Conservation (phyloP, 2,329 filamentous ascomycete genomes). For the Colletotrichum plurivorum region DNA sequence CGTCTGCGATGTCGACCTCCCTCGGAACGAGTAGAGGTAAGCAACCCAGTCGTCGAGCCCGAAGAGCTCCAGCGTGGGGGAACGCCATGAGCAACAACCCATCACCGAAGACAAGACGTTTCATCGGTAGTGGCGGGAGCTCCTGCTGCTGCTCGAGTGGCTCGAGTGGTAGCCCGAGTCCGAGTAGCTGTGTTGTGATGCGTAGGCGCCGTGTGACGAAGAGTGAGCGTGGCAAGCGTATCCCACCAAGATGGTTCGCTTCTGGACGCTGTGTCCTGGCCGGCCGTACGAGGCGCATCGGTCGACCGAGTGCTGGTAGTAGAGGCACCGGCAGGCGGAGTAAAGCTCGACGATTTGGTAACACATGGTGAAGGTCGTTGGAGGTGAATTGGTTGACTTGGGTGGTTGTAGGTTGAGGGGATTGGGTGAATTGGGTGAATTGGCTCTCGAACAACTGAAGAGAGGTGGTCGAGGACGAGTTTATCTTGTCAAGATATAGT, state of each 20-base stretch:
- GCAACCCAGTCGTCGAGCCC: constrained; percentile 61
- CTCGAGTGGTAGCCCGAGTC: constrained; percentile 70
- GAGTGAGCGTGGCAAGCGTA: constrained; percentile 79
- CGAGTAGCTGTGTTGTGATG: constrained; percentile 60
- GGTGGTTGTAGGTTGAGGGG: not conserved
- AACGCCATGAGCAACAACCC: constrained; percentile 59
- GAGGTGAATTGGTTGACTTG: not conserved
- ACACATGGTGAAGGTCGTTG: constrained; percentile 74
- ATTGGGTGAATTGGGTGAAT: not conserved
- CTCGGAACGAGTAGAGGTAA: constrained; percentile 64
- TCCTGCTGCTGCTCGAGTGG: constrained; percentile 59
- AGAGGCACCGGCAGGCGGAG: constrained; percentile 88
- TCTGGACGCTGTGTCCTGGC: constrained; percentile 78
- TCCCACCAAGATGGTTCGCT: constrained; percentile 85
- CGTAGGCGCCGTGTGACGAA: constrained; percentile 52
- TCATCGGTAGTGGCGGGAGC: constrained; percentile 64
- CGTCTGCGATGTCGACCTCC: constrained; percentile 49
- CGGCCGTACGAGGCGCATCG: constrained; percentile 83
- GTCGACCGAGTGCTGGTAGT: constrained; percentile 89
- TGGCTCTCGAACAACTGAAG: constrained; percentile 9
- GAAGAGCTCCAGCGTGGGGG: constrained; percentile 58
- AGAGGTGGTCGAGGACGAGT: constrained; percentile 12
- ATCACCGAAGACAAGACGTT: constrained; percentile 66
- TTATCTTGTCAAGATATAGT: constrained; percentile 38
- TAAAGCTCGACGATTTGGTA: constrained; percentile 89